phyloP scores from a whole-genome alignment of 129 eudicot species.

The Saposhnikovia divaricata region DNA sequence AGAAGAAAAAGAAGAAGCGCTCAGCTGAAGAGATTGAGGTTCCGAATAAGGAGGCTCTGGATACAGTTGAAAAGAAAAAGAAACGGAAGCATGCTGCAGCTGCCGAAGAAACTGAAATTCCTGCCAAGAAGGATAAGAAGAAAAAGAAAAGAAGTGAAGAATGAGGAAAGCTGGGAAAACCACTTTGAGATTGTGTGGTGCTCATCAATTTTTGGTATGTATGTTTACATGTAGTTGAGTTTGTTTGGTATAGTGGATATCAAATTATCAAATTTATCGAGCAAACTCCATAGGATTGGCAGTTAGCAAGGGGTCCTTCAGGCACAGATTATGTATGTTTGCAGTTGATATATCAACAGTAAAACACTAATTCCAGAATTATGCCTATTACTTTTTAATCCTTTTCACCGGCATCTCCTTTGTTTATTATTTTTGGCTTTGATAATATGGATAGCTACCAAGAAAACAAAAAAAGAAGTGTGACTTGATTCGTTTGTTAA shows the following conservation, averaged over 20 bases:
- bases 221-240: not conserved
- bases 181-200: not conserved
- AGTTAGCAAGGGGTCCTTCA: not conserved
- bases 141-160: constrained; percentile 45
- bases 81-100: constrained; percentile 73
- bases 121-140: constrained; percentile 44
- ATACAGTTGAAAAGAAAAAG: constrained; percentile 48
- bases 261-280: not conserved
- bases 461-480: no score
- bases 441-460: no score
- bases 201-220: not conserved
- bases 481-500: no score
- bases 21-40: constrained; percentile 21
- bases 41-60: constrained; percentile 18
- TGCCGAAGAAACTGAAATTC: constrained; percentile 32
- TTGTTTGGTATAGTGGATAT: not conserved
- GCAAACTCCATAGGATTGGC: not conserved
- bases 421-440: no score
- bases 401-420: not conserved
- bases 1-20: constrained; percentile 55
- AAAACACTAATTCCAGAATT: not conserved
- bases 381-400: not conserved
- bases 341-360: not conserved
- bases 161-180: not conserved
- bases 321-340: not conserved